Evolutionary conservation across 805 yeast genomes (phyloP).

Genomic region (Diddensiella santjacobensis): DNA sequence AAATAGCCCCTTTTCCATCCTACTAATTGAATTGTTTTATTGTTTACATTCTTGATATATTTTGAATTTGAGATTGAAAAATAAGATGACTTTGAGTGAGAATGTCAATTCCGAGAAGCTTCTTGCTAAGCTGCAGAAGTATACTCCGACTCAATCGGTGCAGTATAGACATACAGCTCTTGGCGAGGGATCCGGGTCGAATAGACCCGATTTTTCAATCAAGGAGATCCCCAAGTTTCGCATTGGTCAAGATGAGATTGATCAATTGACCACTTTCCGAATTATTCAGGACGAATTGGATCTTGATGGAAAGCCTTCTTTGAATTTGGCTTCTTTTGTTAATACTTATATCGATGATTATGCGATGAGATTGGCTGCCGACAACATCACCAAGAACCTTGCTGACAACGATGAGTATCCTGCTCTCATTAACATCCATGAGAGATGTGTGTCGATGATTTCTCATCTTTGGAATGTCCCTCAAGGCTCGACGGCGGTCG

Average conservation of each 20-base stretch:
- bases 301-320: slow-evolving; percentile 77
- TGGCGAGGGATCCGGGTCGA: background rate
- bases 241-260: slow-evolving; percentile 56
- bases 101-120: slow-evolving; percentile 22
- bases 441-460: slow-evolving; percentile 76
- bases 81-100: slow-evolving; percentile 5
- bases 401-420: slow-evolving; percentile 96
- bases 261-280: slow-evolving; percentile 51
- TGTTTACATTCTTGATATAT: too few relatives aligned
- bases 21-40: too few relatives aligned
- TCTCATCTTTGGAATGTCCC: slow-evolving; percentile 81
- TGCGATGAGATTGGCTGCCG: slow-evolving; percentile 52
- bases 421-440: slow-evolving; percentile 70
- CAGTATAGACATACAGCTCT: slow-evolving; percentile 6
- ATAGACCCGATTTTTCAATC: slow-evolving; percentile 11
- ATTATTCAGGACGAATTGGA: slow-evolving; percentile 68
- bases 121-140: slow-evolving; percentile 22
- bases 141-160: slow-evolving; percentile 15
- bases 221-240: slow-evolving; percentile 48
- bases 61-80: too few relatives aligned
- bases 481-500: slow-evolving; percentile 49
- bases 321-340: slow-evolving; percentile 87
- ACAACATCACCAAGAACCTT: slow-evolving; percentile 78
- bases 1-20: too few relatives aligned
- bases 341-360: slow-evolving; percentile 63